Percentiles rank a stretch among this genome's conserved stretches.
Conservation (phyloP, 139 green algal genomes). For the Trebouxia sp. region DNA sequence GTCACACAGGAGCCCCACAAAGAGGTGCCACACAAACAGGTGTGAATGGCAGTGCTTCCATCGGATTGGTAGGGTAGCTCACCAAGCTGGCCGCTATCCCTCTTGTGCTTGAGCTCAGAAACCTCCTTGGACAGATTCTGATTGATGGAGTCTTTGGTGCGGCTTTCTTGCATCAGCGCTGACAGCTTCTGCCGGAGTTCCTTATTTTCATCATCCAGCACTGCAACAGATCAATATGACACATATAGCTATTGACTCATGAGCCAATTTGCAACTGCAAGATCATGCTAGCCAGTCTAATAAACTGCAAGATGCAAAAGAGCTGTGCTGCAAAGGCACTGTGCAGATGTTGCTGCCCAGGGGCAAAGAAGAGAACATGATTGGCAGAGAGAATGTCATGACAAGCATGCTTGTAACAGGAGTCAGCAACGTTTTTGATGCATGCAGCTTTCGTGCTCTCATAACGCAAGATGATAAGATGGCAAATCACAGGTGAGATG, state of each 20-base stretch:
- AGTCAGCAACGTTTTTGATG: not conserved
- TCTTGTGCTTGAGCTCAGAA: not conserved
- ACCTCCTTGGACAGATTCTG: slow-evolving; percentile 25
- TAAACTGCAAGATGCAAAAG: no score
- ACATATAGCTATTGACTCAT: not conserved
- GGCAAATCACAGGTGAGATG: no score
- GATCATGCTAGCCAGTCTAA: not conserved
- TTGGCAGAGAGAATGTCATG: not conserved
- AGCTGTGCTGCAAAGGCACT: no score
- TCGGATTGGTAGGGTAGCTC: not conserved
- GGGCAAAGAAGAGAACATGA: no score
- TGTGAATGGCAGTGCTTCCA: not conserved
- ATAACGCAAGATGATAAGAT: no score
- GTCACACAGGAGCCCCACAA: no score
- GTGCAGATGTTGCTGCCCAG: no score
- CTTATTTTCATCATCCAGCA: slow-evolving; percentile 17
- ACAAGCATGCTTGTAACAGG: not conserved
- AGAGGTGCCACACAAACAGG: no score
- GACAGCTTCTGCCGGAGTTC: slow-evolving; percentile 25
- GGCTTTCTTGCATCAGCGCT: slow-evolving; percentile 26
- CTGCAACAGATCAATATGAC: not conserved
- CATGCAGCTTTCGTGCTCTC: no score
- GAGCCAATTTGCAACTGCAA: no score
- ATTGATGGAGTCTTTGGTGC: slow-evolving; percentile 31
- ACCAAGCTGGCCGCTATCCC: not conserved